Conservation (phyloP, 2,329 filamentous ascomycete genomes). For the Fusarium mundagurra region DNA sequence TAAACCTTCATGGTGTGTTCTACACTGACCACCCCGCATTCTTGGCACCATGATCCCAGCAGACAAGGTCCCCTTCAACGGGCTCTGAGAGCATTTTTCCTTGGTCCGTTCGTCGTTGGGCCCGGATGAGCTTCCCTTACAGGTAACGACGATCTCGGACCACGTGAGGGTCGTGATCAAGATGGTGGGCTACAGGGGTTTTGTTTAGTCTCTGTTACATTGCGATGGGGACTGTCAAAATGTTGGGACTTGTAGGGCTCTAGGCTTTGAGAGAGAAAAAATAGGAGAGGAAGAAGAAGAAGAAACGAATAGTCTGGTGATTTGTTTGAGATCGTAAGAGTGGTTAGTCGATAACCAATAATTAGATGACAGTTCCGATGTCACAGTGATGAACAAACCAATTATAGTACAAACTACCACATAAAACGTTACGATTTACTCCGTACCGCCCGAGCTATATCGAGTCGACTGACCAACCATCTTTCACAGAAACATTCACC, state of each 20-base stretch:
- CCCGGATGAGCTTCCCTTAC: conserved; percentile 39
- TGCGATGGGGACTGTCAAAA: conserved; percentile 11
- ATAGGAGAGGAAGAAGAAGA: not conserved
- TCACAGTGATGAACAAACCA: conserved; percentile 19
- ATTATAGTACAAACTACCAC: conserved; percentile 9
- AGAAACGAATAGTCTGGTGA: not conserved
- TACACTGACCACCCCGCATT: conserved; percentile 27
- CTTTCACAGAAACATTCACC: conserved; percentile 8
- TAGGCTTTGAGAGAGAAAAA: not conserved
- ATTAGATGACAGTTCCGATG: not conserved
- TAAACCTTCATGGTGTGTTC: conserved; percentile 1
- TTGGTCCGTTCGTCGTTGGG: conserved; percentile 21
- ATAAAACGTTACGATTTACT: conserved; percentile 7
- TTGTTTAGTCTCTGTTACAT: conserved; percentile 17
- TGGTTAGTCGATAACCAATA: conserved; percentile 5
- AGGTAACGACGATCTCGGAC: conserved; percentile 35
- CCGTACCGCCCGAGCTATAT: conserved; percentile 20
- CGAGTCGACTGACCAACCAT: conserved; percentile 18
- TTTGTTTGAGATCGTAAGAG: not conserved
- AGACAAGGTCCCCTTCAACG: not conserved
- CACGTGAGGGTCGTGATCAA: conserved; percentile 29
- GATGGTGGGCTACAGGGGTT: conserved; percentile 20
- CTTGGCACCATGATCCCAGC: conserved; percentile 21
- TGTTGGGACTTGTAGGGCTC: conserved; percentile 21
- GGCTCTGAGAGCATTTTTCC: conserved; percentile 6